Percentiles rank a stretch among this genome's conserved stretches.
These are phyloP conservation scores for Phlegmacium glaucopus DNA, from an alignment of 768 basidiomycete genomes.

Conservation along the genomic window DNA sequence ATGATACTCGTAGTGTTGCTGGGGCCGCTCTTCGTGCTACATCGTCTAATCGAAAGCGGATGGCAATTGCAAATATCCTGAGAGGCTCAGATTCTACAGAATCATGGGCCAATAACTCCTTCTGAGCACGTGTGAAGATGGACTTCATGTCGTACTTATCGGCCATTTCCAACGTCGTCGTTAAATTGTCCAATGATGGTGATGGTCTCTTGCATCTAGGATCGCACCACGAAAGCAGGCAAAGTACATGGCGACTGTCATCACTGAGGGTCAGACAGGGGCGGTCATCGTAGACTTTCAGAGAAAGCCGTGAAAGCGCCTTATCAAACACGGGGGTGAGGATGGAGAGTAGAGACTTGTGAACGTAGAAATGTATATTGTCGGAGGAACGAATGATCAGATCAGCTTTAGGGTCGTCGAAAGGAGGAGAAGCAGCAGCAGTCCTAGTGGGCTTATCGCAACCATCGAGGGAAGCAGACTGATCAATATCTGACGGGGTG, in stretches of 20 bases:
- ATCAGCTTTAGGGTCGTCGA: conserved; percentile 17
- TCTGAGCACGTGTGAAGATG: neutral
- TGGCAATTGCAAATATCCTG: neutral
- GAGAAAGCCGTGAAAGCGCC: conserved; percentile 18
- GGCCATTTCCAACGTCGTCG: neutral
- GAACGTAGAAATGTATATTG: conserved; percentile 24
- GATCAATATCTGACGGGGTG: too few species aligned
- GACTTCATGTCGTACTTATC: neutral
- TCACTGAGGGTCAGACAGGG: conserved; percentile 7
- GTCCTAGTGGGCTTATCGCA: neutral
- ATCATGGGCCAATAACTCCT: neutral
- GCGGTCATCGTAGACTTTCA: conserved; percentile 2
- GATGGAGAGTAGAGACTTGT: conserved; percentile 20
- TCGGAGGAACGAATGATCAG: conserved; percentile 24
- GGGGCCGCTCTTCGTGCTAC: neutral
- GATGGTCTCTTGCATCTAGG: neutral
- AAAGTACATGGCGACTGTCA: conserved; percentile 1
- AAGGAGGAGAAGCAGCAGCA: conserved; percentile 5
- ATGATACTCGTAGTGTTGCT: neutral
- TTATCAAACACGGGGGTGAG: conserved; percentile 28
- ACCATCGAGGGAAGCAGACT: neutral
- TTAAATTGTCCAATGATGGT: neutral
- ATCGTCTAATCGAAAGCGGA: neutral
- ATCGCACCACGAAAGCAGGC: conserved; percentile 7
- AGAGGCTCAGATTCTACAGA: neutral